Evolutionary conservation across 2,329 filamentous ascomycete species (phyloP).

Genomic region (Claviceps sp.): DNA sequence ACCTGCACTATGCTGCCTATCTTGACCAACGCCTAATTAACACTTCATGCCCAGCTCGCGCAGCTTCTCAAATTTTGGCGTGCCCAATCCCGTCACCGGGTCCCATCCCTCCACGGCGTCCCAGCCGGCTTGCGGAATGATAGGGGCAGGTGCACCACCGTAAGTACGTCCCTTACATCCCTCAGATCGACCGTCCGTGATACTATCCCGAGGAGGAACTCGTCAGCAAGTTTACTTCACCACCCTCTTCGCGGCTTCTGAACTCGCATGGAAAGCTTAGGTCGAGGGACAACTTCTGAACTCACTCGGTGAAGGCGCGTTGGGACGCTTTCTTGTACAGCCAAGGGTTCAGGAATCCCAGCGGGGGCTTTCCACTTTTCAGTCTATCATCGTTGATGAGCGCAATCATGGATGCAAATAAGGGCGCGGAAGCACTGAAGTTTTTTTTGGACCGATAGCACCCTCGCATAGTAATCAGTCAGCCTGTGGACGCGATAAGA

Average conservation of each 20-base stretch:
- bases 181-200: constrained; percentile 19
- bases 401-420: constrained; percentile 48
- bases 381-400: constrained; percentile 52
- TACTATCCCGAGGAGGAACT: constrained; percentile 12
- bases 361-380: constrained; percentile 32
- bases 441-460: too few relatives aligned
- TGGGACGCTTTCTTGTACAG: constrained; percentile 30
- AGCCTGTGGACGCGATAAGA: too few relatives aligned
- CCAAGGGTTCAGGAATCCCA: constrained; percentile 52
- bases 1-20: too few relatives aligned
- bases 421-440: constrained; percentile 42
- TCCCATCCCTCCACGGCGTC: constrained; percentile 19
- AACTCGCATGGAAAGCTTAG: not conserved
- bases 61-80: constrained; percentile 28
- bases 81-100: constrained; percentile 29
- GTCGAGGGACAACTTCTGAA: not conserved
- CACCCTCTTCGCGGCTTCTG: not conserved
- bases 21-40: not conserved
- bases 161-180: constrained; percentile 19
- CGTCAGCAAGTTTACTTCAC: constrained; percentile 2
- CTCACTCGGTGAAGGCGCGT: constrained; percentile 23
- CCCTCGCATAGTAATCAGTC: not conserved
- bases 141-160: constrained; percentile 13
- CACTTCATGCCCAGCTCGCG: constrained; percentile 7
- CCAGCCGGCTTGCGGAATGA: constrained; percentile 6